A percentile compares a stretch with the other conserved stretches of the same genome.
These are phyloP conservation scores for Pythium oligandrum DNA, from an alignment of 352 stramenopile genomes.

Conservation along the genomic window DNA sequence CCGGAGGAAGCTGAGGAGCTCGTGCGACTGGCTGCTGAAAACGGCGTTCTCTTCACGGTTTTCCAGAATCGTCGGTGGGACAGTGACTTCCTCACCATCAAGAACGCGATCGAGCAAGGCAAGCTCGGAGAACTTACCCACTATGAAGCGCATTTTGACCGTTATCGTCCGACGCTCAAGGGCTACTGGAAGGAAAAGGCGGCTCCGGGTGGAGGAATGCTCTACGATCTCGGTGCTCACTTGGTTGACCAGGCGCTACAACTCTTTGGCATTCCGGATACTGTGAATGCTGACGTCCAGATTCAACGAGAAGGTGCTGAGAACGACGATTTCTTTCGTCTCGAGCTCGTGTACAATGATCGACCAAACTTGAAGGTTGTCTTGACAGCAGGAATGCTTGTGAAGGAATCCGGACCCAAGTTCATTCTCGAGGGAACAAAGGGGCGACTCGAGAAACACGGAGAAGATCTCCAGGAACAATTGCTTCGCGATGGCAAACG, in stretches of 20 bases:
- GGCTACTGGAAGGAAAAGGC: slow-evolving; percentile 78
- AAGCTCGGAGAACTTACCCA: slow-evolving; percentile 46
- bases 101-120: slow-evolving; percentile 34
- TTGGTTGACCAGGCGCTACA: slow-evolving; percentile 63
- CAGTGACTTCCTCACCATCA: slow-evolving; percentile 69
- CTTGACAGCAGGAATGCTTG: slow-evolving; percentile 58
- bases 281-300: slow-evolving; percentile 53
- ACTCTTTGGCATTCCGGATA: slow-evolving; percentile 51
- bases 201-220: slow-evolving; percentile 43
- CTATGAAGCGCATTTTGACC: slow-evolving; percentile 64
- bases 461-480: slow-evolving; percentile 61
- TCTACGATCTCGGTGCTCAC: slow-evolving; percentile 71
- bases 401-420: slow-evolving; percentile 55
- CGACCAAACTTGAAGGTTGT: slow-evolving; percentile 49
- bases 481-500: slow-evolving; percentile 47
- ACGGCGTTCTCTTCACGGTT: slow-evolving; percentile 62
- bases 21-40: slow-evolving; percentile 31
- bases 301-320: slow-evolving; percentile 60
- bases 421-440: slow-evolving; percentile 59
- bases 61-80: slow-evolving; percentile 80
- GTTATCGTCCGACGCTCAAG: slow-evolving; percentile 64
- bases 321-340: slow-evolving; percentile 73
- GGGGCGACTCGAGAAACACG: slow-evolving; percentile 54
- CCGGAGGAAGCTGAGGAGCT: slow-evolving; percentile 48
- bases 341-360: slow-evolving; percentile 55